A percentile compares a stretch with the other conserved stretches of the same genome.
Evolutionary conservation across 345 rosid genomes (phyloP).

Genomic region (Arabidopsis suecica): DNA sequence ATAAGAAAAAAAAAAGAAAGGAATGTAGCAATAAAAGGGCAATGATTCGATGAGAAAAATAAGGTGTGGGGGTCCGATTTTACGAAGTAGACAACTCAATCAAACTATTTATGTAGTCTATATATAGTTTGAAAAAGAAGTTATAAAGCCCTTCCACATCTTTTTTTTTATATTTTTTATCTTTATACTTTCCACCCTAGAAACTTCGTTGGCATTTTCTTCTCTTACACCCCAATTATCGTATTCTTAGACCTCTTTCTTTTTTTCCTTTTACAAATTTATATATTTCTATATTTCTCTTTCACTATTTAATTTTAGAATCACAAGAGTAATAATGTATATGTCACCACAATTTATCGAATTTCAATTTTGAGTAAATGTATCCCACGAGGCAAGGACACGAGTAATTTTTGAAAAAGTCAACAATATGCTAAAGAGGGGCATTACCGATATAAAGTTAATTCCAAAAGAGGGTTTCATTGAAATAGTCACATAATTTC

Average conservation of each 20-base stretch:
- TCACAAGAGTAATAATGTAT: neutral
- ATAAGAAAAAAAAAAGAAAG: neutral
- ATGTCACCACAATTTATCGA: neutral
- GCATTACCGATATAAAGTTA: slow-evolving; percentile 4
- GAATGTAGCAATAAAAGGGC: slow-evolving; percentile 20
- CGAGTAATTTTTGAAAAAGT: neutral
- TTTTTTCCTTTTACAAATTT: slow-evolving; percentile 12
- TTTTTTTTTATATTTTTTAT: slow-evolving; percentile 14
- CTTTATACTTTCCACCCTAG: slow-evolving; percentile 43
- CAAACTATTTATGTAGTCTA: slow-evolving; percentile 32
- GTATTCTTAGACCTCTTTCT: slow-evolving; percentile 38
- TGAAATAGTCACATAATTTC: neutral
- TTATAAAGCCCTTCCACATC: slow-evolving; percentile 27
- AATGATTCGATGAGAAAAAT: slow-evolving; percentile 40
- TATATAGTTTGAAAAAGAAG: slow-evolving; percentile 34
- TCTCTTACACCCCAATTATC: slow-evolving; percentile 44
- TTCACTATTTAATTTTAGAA: too few relatives aligned
- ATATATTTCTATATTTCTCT: slow-evolving; percentile 22
- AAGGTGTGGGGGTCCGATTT: slow-evolving; percentile 45
- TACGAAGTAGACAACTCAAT: slow-evolving; percentile 43
- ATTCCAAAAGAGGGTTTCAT: neutral
- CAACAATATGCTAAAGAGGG: slow-evolving; percentile 7
- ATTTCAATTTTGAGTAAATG: neutral
- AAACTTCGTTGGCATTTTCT: slow-evolving; percentile 47
- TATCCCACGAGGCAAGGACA: neutral